Conservation (phyloP, 495 filamentous ascomycete species). For the Penicillium pulvis region DNA sequence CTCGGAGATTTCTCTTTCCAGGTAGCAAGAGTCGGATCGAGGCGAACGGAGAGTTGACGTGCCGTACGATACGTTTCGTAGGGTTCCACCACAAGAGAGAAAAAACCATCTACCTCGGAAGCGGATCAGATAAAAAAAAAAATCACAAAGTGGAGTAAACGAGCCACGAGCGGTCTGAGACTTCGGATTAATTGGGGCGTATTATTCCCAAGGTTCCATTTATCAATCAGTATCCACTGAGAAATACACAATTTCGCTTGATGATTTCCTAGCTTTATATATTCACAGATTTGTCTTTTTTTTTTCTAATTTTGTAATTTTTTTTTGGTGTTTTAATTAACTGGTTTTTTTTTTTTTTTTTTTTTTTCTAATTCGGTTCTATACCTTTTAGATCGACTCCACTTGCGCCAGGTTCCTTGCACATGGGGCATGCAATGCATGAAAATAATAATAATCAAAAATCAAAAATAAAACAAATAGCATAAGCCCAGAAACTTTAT, state of each 20-base stretch:
- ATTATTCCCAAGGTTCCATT: constrained; percentile 22
- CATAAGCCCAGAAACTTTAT: neutral
- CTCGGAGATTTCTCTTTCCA: constrained; percentile 19
- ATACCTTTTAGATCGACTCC: neutral
- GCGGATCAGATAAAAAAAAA: constrained; percentile 37
- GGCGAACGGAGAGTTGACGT: constrained; percentile 16
- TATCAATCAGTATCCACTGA: constrained; percentile 35
- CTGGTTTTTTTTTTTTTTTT: constrained; percentile 5
- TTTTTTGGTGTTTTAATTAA: neutral
- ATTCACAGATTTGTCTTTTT: neutral
- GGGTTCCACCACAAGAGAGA: neutral
- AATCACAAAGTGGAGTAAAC: constrained; percentile 5
- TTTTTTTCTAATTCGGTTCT: neutral
- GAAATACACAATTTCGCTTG: neutral
- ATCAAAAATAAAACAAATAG: neutral
- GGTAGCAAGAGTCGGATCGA: constrained; percentile 18
- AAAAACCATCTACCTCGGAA: constrained; percentile 8
- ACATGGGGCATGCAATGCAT: constrained; percentile 5
- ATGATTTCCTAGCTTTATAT: neutral
- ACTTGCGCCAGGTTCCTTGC: constrained; percentile 14
- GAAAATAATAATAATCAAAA: no score
- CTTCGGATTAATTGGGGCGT: constrained; percentile 3
- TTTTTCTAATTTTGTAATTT: neutral
- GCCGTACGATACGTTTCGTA: constrained; percentile 20
- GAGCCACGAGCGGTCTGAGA: constrained; percentile 1